Percentiles rank a stretch among this genome's conserved stretches.
phyloP scores from a whole-genome alignment of 2,329 filamentous ascomycete species.

The Cercospora sp. region DNA sequence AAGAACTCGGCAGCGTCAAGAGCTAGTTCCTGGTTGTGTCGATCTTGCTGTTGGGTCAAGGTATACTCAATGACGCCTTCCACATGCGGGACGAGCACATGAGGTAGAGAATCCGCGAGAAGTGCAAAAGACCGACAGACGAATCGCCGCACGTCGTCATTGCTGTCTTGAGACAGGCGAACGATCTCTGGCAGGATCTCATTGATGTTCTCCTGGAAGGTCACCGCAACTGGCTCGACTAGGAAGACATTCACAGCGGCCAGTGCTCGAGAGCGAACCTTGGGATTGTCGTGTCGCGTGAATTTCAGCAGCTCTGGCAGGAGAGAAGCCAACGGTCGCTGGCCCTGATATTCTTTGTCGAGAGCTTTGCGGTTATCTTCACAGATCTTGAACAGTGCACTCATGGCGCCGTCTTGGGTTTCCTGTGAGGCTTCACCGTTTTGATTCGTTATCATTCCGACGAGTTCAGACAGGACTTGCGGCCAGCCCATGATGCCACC shows the following conservation, averaged over 20 bases:
- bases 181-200: constrained; percentile 81
- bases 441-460: constrained; percentile 74
- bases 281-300: constrained; percentile 72
- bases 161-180: constrained; percentile 72
- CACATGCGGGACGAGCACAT: constrained; percentile 88
- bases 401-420: constrained; percentile 90
- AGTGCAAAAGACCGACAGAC: constrained; percentile 93
- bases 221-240: constrained; percentile 68
- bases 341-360: constrained; percentile 83
- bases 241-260: constrained; percentile 91
- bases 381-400: constrained; percentile 90
- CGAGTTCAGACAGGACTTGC: constrained; percentile 78
- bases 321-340: constrained; percentile 82
- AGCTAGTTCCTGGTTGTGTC: constrained; percentile 82
- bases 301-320: constrained; percentile 90
- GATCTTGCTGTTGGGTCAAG: constrained; percentile 78
- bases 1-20: constrained; percentile 97
- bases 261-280: constrained; percentile 77
- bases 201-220: constrained; percentile 78
- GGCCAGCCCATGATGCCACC: constrained; percentile 90
- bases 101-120: constrained; percentile 84
- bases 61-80: constrained; percentile 89
- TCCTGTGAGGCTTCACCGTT: constrained; percentile 66
- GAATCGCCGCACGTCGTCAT: constrained; percentile 81
- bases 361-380: constrained; percentile 89